phyloP scores from a whole-genome alignment of 805 yeast species.

The Babjeviella inositovora region DNA sequence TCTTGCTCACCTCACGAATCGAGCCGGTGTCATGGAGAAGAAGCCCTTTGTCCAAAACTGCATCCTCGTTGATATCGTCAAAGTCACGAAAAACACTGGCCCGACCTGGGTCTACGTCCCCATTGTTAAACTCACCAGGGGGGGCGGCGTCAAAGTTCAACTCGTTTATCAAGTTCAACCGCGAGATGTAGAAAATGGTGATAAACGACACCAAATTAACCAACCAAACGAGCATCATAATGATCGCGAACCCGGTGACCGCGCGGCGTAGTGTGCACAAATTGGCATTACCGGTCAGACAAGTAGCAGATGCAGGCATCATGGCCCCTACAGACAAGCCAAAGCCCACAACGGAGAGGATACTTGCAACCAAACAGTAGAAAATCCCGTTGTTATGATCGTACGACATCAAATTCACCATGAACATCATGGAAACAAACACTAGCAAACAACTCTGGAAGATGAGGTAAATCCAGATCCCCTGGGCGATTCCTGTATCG shows the following conservation, averaged over 20 bases:
- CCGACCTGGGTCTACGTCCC: neutral
- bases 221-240: conserved; percentile 20
- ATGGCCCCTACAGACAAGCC: conserved; percentile 5
- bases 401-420: conserved; percentile 17
- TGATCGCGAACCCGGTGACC: conserved; percentile 16
- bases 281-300: neutral
- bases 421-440: conserved; percentile 15
- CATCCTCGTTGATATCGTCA: neutral
- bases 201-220: conserved; percentile 16
- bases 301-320: conserved; percentile 3
- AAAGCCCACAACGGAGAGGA: conserved; percentile 17
- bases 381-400: conserved; percentile 22
- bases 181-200: conserved; percentile 19
- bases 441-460: conserved; percentile 16
- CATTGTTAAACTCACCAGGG: conserved; percentile 5
- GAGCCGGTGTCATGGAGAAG: conserved; percentile 13
- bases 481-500: conserved; percentile 9
- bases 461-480: conserved; percentile 18
- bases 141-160: conserved; percentile 16
- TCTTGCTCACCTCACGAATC: conserved; percentile 8
- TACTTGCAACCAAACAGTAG: conserved; percentile 15
- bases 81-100: neutral
- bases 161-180: conserved; percentile 14
- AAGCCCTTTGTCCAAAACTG: conserved; percentile 9
- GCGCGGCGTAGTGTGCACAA: conserved; percentile 17